Conservation (phyloP, 2,329 filamentous ascomycete genomes). For the Xenosphaeropsis pyriputrescens region DNA sequence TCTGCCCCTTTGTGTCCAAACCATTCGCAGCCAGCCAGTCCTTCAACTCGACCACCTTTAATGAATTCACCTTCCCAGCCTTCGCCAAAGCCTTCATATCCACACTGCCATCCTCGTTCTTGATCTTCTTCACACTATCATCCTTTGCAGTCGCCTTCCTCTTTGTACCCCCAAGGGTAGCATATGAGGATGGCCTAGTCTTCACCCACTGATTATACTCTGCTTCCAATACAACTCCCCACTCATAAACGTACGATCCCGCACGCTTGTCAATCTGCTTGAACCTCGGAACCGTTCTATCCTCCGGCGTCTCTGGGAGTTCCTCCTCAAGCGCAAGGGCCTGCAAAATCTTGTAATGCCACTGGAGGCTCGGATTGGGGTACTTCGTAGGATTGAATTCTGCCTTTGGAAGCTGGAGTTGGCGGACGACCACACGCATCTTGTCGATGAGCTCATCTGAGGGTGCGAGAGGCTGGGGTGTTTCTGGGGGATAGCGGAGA, state of each 20-base stretch:
- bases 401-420: constrained; percentile 70
- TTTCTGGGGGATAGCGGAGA: constrained; percentile 58
- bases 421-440: constrained; percentile 73
- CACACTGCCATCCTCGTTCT: constrained; percentile 9
- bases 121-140: not conserved
- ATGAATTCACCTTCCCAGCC: constrained; percentile 5
- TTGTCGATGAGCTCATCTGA: constrained; percentile 62
- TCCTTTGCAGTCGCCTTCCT: constrained; percentile 31
- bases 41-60: constrained; percentile 12
- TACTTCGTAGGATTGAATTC: constrained; percentile 77
- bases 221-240: constrained; percentile 53
- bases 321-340: constrained; percentile 86
- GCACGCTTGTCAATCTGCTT: constrained; percentile 82
- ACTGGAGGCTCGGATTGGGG: constrained; percentile 84
- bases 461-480: constrained; percentile 34
- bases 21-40: constrained; percentile 9
- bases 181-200: not conserved
- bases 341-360: constrained; percentile 93
- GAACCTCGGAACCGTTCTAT: constrained; percentile 73
- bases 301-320: constrained; percentile 55
- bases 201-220: constrained; percentile 13
- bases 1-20: constrained; percentile 10
- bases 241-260: constrained; percentile 64
- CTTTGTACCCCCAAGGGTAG: constrained; percentile 22
- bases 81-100: constrained; percentile 9